Evolutionary conservation across 208 protist genomes (phyloP), one percentile per base, ranked within the genome.

Genomic region (Trypanosoma lewisi): DNA sequence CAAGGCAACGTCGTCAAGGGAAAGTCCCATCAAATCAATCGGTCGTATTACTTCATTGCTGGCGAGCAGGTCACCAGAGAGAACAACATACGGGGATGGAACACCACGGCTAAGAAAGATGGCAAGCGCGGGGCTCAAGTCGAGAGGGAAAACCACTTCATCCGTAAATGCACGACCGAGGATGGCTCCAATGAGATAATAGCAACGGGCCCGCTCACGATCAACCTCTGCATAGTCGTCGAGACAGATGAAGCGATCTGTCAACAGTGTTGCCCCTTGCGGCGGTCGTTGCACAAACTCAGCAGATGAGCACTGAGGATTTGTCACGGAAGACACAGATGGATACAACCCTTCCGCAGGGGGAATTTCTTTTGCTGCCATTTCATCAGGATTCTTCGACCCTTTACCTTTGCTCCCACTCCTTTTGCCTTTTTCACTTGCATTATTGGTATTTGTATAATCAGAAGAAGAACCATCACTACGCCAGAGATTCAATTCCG

Each of bases 161-260:
- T 95, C 89, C 0, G 82, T 28, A 63, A 95, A 95, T 9, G 85
- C 85, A 16, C 89, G 78, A 39, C 85, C 89, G 2, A 95, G 75
- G 6, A 82, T 85, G 44, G 80, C 80, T 48, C 89, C 89, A n/a
- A 91, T 58, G 33, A 78, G 56, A 56, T 93, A 95, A 68, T 81
- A 86, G 25, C 72, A 72, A 56, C 66, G 74, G 27, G 77, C 67
- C 0, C 71, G 74, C 57, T 83, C 64, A 1, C 68, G 56, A 41
- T 85, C 73, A 48, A 75, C 70, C 44, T 82, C 54, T 16, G 75
- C 71, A 60, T 78, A 89, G 61, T 87, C 82, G 21, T 63, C 59
- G 25, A 77, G 19, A 42, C 2, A 60, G 17, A 25, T 55, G 47
- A 54, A 55, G 49, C 28, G 62, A 21, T 70, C 67, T 30, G 31